phyloP scores from a whole-genome alignment of 169 alveolate species.

The Eimeria acervulina region DNA sequence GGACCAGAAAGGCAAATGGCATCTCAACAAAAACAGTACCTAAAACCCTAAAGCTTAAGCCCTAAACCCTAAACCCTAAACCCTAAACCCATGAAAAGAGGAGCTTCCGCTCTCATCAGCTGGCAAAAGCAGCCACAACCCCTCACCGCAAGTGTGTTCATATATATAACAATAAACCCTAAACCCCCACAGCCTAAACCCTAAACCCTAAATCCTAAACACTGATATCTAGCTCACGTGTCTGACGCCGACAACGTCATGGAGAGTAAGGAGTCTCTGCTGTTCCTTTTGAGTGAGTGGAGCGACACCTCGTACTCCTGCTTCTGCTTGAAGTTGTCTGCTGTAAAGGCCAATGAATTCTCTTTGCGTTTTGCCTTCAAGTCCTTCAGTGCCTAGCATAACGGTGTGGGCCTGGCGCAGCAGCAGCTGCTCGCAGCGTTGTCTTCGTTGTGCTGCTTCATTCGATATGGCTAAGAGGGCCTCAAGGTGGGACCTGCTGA shows the following conservation, averaged over 20 bases:
- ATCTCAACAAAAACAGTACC: too few species aligned
- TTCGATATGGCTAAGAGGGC: conserved; percentile 89
- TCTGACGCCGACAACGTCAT: conserved; percentile 91
- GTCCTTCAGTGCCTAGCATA: conserved; percentile 89
- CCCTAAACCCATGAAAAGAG: too few species aligned
- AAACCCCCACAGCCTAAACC: neutral
- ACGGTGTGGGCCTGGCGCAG: conserved; percentile 89
- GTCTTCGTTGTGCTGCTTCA: conserved; percentile 86
- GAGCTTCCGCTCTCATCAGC: neutral
- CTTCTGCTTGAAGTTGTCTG: conserved; percentile 81
- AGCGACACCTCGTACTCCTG: conserved; percentile 45
- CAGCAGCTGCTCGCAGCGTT: conserved; percentile 87
- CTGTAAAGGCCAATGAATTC: conserved; percentile 90
- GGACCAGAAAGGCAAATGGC: too few species aligned
- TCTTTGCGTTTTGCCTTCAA: conserved; percentile 88
- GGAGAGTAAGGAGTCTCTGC: conserved; percentile 87
- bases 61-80: too few species aligned
- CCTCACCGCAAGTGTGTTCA: neutral
- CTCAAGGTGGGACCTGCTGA: conserved; percentile 88
- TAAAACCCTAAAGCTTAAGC: too few species aligned
- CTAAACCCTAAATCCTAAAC: conserved; percentile 16
- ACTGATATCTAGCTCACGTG: conserved; percentile 80
- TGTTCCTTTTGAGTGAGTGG: conserved; percentile 79
- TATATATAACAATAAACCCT: neutral
- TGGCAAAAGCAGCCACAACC: neutral